Base-by-base conservation (phyloP, 2,329 filamentous ascomycete species). In the Fusarium equiseti region DNA sequence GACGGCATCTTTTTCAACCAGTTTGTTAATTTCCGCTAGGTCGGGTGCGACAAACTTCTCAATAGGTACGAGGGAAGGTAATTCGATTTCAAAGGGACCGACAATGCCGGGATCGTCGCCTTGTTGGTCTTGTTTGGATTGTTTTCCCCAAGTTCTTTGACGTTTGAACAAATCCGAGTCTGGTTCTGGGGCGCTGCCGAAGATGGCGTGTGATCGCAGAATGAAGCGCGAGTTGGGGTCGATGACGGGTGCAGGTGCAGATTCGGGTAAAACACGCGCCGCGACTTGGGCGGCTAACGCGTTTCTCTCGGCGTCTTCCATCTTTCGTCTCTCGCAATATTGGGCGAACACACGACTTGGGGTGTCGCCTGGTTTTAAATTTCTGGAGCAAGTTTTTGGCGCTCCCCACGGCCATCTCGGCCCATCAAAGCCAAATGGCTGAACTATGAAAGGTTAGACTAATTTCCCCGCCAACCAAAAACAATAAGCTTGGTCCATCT, bases 331-430 rank as follows among this genome's bases (percentile, higher is more conserved):
- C 11, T 12, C 6, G 27, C 38, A 35, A n/a, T 53, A 59, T 6
- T 6, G 1, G 3, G 4, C 38, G 15, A 29, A 66, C 0, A 11
- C 8, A 0, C 3, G 7, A 6, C 24, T 42, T 16, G 52, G 22
- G 0, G 5, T n/a, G 13, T 65, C 32, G 1, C 52, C 60, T 6
- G 6, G 15, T 2, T 9, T 29, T 4, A 65, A 18, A 0, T 29
- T 27, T 2, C 12, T 10, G 1, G 51, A 42, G 4, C 26, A 46
- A 29, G 4, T 10, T 0, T 31, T 44, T 5, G 32, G 11, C 2
- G 35, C 9, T 8, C 24, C 5, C 62, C 62, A 65, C 2, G 60
- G 62, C 52, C 60, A 65, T 3, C 24, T n/a, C 1, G 62, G 62
- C 5, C 24, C 52, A 22, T 35, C 40, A 2, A 8, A 9, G 3